These are phyloP conservation scores for Amphicarpaea edgeworthii DNA, from an alignment of 306 rosid species.

Conservation along the genomic window DNA sequence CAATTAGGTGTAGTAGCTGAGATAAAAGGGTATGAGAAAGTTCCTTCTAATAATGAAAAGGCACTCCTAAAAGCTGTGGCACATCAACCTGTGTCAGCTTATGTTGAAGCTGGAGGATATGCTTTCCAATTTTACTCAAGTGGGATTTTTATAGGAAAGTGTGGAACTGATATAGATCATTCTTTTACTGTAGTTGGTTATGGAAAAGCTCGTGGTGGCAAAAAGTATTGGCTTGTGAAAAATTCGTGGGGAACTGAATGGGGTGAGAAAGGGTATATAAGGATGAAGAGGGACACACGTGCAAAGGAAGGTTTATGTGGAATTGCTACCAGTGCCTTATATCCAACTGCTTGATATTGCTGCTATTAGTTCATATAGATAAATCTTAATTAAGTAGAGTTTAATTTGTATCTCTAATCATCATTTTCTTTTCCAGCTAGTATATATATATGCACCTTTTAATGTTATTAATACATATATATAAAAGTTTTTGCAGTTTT, in stretches of 20 bases:
- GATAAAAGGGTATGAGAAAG: conserved; percentile 34
- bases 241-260: conserved; percentile 5
- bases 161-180: conserved; percentile 4
- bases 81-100: conserved; percentile 39
- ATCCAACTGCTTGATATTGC: no score
- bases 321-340: no score
- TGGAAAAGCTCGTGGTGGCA: conserved; percentile 29
- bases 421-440: no score
- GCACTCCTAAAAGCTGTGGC: conserved; percentile 30
- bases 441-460: no score
- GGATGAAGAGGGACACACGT: no score
- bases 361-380: no score
- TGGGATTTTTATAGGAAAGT: conserved; percentile 30
- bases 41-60: conserved; percentile 23
- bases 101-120: conserved; percentile 1
- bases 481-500: no score
- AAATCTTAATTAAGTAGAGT: no score
- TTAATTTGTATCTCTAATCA: no score
- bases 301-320: no score
- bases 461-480: no score
- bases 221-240: neutral
- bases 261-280: no score
- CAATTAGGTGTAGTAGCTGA: conserved; percentile 2
- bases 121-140: conserved; percentile 38
- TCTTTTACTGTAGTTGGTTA: conserved; percentile 41